phyloP scores from a whole-genome alignment of 331 rosid species.

The Malus hybrid region DNA sequence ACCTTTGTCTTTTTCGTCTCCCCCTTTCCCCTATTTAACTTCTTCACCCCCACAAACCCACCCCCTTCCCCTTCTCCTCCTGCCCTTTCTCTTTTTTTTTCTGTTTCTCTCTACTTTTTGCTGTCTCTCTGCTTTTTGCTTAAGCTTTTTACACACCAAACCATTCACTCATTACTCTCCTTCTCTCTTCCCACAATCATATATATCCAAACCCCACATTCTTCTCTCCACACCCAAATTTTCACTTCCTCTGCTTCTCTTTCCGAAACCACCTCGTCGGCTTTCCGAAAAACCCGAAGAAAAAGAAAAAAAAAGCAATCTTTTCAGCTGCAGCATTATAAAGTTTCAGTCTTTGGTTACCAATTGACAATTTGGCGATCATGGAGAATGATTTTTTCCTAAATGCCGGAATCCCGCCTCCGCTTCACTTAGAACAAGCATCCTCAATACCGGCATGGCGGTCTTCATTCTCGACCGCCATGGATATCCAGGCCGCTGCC shows the following conservation, averaged over 20 bases:
- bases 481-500: slow-evolving; percentile 37
- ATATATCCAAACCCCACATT: slow-evolving; percentile 20
- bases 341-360: not conserved
- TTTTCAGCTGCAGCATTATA: not conserved
- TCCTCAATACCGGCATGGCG: slow-evolving; percentile 46
- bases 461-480: slow-evolving; percentile 27
- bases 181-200: slow-evolving; percentile 19
- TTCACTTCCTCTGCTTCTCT: slow-evolving; percentile 17
- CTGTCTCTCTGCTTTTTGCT: slow-evolving; percentile 17
- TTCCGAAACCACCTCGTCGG: slow-evolving; percentile 11
- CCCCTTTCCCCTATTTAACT: slow-evolving; percentile 36
- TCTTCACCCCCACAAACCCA: slow-evolving; percentile 3
- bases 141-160: slow-evolving; percentile 28
- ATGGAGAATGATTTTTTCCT: slow-evolving; percentile 66
- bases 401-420: slow-evolving; percentile 28
- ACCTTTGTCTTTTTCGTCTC: not conserved
- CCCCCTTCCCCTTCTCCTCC: slow-evolving; percentile 21
- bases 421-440: slow-evolving; percentile 35
- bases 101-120: not conserved
- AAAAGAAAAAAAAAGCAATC: not conserved
- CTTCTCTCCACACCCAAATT: slow-evolving; percentile 8
- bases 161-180: slow-evolving; percentile 8
- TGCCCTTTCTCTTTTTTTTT: not conserved
- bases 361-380: not conserved
- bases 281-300: not conserved